Base-by-base conservation (phyloP, 208 protist species). In the Wallacemonas collosoma region DNA sequence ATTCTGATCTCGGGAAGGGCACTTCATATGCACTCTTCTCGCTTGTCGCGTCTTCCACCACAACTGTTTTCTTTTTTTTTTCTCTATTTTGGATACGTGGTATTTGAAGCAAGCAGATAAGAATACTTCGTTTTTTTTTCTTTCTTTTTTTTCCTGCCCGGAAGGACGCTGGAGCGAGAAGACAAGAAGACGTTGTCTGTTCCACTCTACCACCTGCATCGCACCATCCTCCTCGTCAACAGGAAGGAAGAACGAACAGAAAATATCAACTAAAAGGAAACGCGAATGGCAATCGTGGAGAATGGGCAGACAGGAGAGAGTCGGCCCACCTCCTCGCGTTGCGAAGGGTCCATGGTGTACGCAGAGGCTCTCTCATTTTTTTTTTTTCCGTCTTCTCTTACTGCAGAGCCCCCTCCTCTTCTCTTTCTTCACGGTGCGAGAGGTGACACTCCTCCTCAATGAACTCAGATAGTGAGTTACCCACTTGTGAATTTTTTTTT, bases 101-200 rank as follows among this genome's bases (percentile, higher is more conserved):
- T 50, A 50, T 50, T 14, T 14, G 11, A 50, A 50, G 45, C 5
- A 50, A 50, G 11, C 11, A 11, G 45, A 11, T 50, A 50, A 50
- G 5, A 5, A 50, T 50, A 50, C 45, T 14, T 11, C 5, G 45
- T 50, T 11, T 50, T 50, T 50, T 50, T 50, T 50, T 50, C 1
- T 50, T 50, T 1, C 26, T 45, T 73, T 71, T 80, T 41, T 57
- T 35, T 44, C 51, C 57, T 64, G 50, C 45, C 26, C 48, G 58
- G 51, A 6, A 4, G 56, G 17, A 58, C 17, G 15, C 68, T 4
- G 65, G 51, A 53, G 44, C 12, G 26, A 54, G 68, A 67, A 36
- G 53, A 45, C 51, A 73, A 38, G 1, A 63, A 55, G 38, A 64
- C n/a, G 12, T 50, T 50, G 45, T 12, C 45, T 12, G 45, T 1